Evolutionary conservation across 352 stramenopile species (phyloP).

Genomic region (Peronospora tabacina): DNA sequence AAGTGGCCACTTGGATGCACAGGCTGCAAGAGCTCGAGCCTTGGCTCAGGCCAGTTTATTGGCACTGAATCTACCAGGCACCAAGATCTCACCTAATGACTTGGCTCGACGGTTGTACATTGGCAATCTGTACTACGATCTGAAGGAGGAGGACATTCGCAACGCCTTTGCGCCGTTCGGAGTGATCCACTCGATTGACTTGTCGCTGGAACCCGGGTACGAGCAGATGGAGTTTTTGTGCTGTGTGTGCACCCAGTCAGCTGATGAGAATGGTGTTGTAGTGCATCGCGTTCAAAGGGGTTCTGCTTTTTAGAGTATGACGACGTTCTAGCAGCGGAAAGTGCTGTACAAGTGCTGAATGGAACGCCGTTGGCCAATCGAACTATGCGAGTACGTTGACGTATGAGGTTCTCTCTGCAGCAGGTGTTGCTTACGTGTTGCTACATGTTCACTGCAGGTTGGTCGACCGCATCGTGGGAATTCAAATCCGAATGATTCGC

Average conservation of each 20-base stretch:
- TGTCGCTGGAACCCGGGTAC: slow-evolving; percentile 71
- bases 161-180: slow-evolving; percentile 60
- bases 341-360: slow-evolving; percentile 71
- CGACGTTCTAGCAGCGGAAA: slow-evolving; percentile 71
- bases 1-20: slow-evolving; percentile 38
- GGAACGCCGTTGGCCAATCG: slow-evolving; percentile 52
- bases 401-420: background rate
- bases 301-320: slow-evolving; percentile 83
- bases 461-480: slow-evolving; percentile 69
- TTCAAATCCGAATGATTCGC: slow-evolving; percentile 46
- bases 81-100: slow-evolving; percentile 48
- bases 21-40: slow-evolving; percentile 47
- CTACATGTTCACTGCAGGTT: slow-evolving; percentile 28
- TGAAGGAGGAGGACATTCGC: slow-evolving; percentile 73
- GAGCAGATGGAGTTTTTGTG: background rate
- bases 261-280: slow-evolving; percentile 14
- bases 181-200: slow-evolving; percentile 60
- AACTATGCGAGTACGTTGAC: slow-evolving; percentile 42
- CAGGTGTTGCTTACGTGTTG: background rate
- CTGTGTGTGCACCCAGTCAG: slow-evolving; percentile 4
- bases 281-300: slow-evolving; percentile 57
- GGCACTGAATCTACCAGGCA: slow-evolving; percentile 41
- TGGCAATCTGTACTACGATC: slow-evolving; percentile 75
- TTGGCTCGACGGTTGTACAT: slow-evolving; percentile 69
- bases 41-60: slow-evolving; percentile 67